A percentile compares a stretch with the other conserved stretches of the same genome.
These are phyloP conservation scores for Naematelia aurantialba DNA, from an alignment of 768 basidiomycete genomes.

Conservation along the genomic window DNA sequence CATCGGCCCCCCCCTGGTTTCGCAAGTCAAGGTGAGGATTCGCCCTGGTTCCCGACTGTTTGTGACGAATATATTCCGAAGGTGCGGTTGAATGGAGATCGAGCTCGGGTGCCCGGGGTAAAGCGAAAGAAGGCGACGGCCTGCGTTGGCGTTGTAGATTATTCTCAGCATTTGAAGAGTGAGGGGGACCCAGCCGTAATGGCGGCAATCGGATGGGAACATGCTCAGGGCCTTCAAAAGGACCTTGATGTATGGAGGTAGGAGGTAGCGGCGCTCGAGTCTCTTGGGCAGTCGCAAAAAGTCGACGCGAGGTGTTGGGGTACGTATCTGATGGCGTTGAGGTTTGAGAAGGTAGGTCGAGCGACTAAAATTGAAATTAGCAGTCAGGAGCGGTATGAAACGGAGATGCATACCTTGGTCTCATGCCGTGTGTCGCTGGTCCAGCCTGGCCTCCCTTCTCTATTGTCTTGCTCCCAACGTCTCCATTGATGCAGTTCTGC, in stretches of 20 bases:
- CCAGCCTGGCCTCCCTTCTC: neutral
- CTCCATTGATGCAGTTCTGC: constrained; percentile 24
- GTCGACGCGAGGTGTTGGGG: neutral
- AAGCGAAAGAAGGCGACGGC: neutral
- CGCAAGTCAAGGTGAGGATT: neutral
- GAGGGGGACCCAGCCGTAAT: constrained; percentile 16
- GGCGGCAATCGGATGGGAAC: constrained; percentile 10
- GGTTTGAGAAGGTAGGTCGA: neutral
- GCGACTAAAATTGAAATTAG: neutral
- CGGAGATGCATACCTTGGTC: neutral
- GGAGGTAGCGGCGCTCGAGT: neutral
- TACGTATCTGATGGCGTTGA: neutral
- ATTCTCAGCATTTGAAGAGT: constrained; percentile 7
- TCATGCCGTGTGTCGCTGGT: neutral
- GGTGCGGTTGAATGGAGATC: neutral
- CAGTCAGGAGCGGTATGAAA: neutral
- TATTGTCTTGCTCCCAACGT: constrained; percentile 12
- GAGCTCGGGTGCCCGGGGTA: neutral
- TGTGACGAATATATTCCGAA: neutral
- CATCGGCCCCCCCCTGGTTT: too few relatives aligned
- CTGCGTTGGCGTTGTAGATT: neutral
- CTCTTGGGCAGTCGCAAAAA: neutral
- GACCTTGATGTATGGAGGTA: neutral
- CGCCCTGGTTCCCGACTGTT: neutral
- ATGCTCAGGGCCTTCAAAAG: neutral